Percentiles rank a stretch among this genome's conserved stretches.
Evolutionary conservation across 129 eudicot genomes (phyloP).

Genomic region (Silybum marianum): DNA sequence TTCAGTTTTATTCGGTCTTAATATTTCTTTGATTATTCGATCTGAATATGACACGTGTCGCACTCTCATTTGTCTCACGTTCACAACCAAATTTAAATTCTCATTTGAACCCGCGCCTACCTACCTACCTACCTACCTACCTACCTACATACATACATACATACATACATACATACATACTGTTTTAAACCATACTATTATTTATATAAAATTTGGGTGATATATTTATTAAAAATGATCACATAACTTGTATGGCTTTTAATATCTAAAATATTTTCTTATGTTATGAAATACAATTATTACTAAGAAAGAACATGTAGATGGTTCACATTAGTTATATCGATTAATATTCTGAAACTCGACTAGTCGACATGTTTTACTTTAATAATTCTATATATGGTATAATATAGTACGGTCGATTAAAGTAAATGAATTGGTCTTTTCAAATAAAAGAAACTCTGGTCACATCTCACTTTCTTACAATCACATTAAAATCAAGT

Average conservation of each 20-base stretch:
- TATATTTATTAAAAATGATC: neutral
- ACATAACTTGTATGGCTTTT: neutral
- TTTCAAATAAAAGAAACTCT: neutral
- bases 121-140: no score
- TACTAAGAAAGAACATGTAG: neutral
- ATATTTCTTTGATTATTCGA: no score
- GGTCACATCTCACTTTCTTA: neutral
- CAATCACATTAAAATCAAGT: neutral
- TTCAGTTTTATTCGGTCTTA: no score
- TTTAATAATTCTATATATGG: neutral
- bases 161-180: no score
- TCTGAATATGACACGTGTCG: no score
- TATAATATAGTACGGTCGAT: neutral
- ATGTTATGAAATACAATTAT: neutral
- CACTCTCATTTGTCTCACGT: no score
- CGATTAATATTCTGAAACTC: neutral
- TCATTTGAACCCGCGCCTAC: no score
- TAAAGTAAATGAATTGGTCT: neutral
- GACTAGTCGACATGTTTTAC: neutral
- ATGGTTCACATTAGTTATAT: neutral
- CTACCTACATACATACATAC: no score
- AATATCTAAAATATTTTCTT: no score
- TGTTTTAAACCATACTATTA: no score
- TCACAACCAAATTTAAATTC: no score
- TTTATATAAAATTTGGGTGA: neutral